phyloP scores from a whole-genome alignment of 148 eudicot genomes.

The Rhododendron griersonianum region DNA sequence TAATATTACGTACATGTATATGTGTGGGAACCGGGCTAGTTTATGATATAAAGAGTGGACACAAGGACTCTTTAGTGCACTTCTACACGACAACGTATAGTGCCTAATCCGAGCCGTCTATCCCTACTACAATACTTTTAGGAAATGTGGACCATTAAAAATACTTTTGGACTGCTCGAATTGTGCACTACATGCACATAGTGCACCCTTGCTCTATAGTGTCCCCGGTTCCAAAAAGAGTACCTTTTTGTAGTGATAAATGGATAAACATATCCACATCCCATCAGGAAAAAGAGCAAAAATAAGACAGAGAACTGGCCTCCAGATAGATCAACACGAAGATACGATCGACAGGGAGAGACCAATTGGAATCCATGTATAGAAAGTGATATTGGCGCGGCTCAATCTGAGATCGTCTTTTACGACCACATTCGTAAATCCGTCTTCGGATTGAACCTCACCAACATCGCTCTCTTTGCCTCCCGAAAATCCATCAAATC shows the following conservation, averaged over 20 bases:
- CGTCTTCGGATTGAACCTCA: conserved; percentile 99
- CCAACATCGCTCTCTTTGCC: conserved; percentile 69
- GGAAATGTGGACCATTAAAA: no score
- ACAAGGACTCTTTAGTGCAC: neutral
- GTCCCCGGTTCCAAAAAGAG: neutral
- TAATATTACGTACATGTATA: neutral
- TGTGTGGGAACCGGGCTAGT: neutral
- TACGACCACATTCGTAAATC: conserved; percentile 44
- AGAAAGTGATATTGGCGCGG: conserved; percentile 99
- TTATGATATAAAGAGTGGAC: neutral
- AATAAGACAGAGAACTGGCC: neutral
- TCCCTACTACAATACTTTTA: no score
- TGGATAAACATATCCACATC: neutral
- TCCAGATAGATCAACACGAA: neutral
- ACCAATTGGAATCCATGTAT: neutral
- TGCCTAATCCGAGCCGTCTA: no score
- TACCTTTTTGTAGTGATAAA: neutral
- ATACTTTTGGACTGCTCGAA: neutral
- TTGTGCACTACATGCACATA: neutral
- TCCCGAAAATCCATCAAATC: neutral
- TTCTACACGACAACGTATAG: no score
- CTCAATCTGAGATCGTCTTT: conserved; percentile 92
- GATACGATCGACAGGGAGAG: neutral
- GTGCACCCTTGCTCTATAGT: neutral
- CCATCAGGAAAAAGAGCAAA: neutral